A percentile compares a stretch with the other conserved stretches of the same genome.
phyloP scores from a whole-genome alignment of 140 eudicot species.

The Eryngium alpinum region DNA sequence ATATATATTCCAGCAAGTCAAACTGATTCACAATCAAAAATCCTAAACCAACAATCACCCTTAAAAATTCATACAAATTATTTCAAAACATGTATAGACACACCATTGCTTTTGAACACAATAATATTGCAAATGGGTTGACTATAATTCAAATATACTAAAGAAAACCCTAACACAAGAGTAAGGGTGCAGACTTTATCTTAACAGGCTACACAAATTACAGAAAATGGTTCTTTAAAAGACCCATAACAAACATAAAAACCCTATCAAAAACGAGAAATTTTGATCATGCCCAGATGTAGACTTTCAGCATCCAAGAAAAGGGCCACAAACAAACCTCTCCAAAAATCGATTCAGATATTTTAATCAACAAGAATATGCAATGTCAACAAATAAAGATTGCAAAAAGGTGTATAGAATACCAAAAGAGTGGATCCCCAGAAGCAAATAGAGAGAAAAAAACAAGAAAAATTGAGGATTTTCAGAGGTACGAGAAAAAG shows the following conservation, averaged over 20 bases:
- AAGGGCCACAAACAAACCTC: not conserved
- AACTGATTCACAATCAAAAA: not conserved
- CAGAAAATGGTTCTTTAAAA: not conserved
- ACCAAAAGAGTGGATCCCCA: not conserved
- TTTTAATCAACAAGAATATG: not conserved
- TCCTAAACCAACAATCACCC: slow-evolving; percentile 3
- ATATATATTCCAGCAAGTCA: not conserved
- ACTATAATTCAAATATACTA: not conserved
- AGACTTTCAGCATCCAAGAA: not conserved
- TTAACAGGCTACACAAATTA: not conserved
- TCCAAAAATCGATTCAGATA: not conserved
- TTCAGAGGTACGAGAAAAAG: not conserved
- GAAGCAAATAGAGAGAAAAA: not conserved
- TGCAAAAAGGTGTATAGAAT: not conserved
- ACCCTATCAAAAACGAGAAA: not conserved
- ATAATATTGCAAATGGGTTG: not conserved
- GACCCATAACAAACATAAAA: not conserved
- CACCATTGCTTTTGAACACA: not conserved
- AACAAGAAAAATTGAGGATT: not conserved
- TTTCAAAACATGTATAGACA: not conserved
- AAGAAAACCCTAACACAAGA: not conserved
- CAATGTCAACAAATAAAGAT: slow-evolving; percentile 2
- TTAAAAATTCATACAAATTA: not conserved
- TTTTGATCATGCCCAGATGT: not conserved
- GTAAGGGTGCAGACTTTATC: slow-evolving; percentile 6